These are phyloP conservation scores for Gracilariopsis chorda DNA, from an alignment of 23 red algal genomes.

Conservation along the genomic window DNA sequence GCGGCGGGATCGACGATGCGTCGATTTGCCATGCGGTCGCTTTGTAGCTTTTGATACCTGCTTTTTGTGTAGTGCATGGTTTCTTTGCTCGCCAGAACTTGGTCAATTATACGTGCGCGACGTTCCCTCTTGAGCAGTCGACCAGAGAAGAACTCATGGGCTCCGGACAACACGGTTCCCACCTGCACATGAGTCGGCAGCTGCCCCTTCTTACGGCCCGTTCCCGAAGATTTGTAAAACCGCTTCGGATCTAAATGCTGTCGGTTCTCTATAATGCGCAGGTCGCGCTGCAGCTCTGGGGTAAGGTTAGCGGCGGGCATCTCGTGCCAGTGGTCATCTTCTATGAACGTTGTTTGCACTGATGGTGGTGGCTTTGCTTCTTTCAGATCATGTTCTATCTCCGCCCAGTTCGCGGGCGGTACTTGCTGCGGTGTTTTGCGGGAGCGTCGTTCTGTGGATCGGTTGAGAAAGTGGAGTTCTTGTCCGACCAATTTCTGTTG, in stretches of 20 bases:
- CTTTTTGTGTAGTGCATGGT: slow-evolving; percentile 23
- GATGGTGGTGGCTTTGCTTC: neutral
- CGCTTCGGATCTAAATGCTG: slow-evolving; percentile 71
- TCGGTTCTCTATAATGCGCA: slow-evolving; percentile 57
- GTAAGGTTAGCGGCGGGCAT: slow-evolving; percentile 57
- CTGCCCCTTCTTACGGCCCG: slow-evolving; percentile 42
- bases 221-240: slow-evolving; percentile 72
- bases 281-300: slow-evolving; percentile 33
- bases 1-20: slow-evolving; percentile 60
- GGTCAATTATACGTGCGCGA: slow-evolving; percentile 29
- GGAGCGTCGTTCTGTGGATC: neutral
- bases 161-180: slow-evolving; percentile 54
- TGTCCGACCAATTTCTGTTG: neutral
- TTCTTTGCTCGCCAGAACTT: slow-evolving; percentile 37
- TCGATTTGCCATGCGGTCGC: neutral
- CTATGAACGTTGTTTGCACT: neutral
- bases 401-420: neutral
- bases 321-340: slow-evolving; percentile 52
- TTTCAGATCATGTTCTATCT: neutral
- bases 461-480: slow-evolving; percentile 6
- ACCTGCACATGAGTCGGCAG: slow-evolving; percentile 57
- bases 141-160: slow-evolving; percentile 71
- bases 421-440: neutral
- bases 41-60: slow-evolving; percentile 14
- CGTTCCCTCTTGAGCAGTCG: slow-evolving; percentile 46